Base-by-base conservation (phyloP, 2,329 filamentous ascomycete species). In the Fusarium staphyleae region DNA sequence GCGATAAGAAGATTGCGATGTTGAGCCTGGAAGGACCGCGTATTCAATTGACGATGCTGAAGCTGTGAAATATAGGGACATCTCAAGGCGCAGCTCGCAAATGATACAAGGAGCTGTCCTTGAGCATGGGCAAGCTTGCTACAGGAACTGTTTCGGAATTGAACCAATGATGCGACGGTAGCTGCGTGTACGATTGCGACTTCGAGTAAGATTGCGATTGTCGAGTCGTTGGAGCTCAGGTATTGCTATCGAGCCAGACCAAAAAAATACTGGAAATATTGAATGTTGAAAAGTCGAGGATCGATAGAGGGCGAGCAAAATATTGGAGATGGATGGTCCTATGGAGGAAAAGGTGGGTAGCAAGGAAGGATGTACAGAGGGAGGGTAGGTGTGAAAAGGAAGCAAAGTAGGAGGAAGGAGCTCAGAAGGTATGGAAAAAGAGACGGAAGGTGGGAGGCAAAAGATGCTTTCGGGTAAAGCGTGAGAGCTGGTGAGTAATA, bases 1-100 rank as follows among this genome's bases (percentile, higher is more conserved):
- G 51, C 53, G 61, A 60, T 62, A 62, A 59, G 55, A 59, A 39
- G 46, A 30, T 41, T 48, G 30, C 28, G 41, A 52, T 48, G 51
- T 35, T 53, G 43, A 47, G 48, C 45, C 59, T 58, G 58, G 28
- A 47, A 51, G 19, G 50, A 35, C 34, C 46, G 44, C 29, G 45
- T 54, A 60, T 57, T 69, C 71, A 74, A 74, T 75, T 72, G 72
- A 50, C 50, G 35, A 62, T 46, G 43, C 52, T 46, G 41, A 51
- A 65, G 54, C 53, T 62, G 52, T 49, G 50, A 50, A 56, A 51
- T 61, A 56, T 57, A 52, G 50, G 61, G 43, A 62, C 59, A 66
- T 65, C 60, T 65, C 68, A 71, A 58, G 57, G 60, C 39, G 59
- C 40, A 65, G 61, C 56, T 55, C 39, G 55, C 53, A 16, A 46